Conservation (phyloP, 352 stramenopile species). For the Pythium apleroticum region DNA sequence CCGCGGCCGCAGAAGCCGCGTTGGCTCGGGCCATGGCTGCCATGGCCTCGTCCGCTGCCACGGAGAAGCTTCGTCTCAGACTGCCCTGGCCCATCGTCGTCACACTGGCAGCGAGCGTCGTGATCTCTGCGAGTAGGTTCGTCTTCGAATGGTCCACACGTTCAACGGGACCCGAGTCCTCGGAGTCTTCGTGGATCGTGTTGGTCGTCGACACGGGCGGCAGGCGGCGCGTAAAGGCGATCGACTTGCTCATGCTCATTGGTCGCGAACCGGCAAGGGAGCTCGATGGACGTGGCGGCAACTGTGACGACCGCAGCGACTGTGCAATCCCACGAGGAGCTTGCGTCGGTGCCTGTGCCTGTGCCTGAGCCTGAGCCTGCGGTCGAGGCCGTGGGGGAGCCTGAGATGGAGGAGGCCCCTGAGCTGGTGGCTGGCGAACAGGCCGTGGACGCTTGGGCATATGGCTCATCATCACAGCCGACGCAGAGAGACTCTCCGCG, state of each 20-base stretch:
- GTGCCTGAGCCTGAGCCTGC: background rate
- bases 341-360: background rate
- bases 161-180: constrained; percentile 42
- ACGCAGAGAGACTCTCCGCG: constrained; percentile 27
- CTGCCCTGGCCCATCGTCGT: constrained; percentile 74
- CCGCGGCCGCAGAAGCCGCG: background rate
- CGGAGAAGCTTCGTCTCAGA: constrained; percentile 66
- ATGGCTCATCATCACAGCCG: constrained; percentile 31
- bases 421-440: constrained; percentile 10
- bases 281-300: constrained; percentile 59
- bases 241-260: constrained; percentile 84
- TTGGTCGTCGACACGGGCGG: constrained; percentile 17
- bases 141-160: constrained; percentile 71
- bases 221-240: constrained; percentile 50
- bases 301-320: constrained; percentile 20
- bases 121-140: constrained; percentile 84
- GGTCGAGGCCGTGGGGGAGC: constrained; percentile 10
- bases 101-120: constrained; percentile 75
- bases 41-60: constrained; percentile 41
- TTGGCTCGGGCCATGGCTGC: constrained; percentile 23
- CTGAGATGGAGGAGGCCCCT: constrained; percentile 4
- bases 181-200: constrained; percentile 46
- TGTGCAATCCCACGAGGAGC: constrained; percentile 16
- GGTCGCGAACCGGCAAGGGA: constrained; percentile 42
- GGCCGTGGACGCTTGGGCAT: constrained; percentile 28